Evolutionary conservation across 2,329 filamentous ascomycete genomes (phyloP), one percentile per base, ranked within the genome.

Genomic region (Falciphora oryzae): DNA sequence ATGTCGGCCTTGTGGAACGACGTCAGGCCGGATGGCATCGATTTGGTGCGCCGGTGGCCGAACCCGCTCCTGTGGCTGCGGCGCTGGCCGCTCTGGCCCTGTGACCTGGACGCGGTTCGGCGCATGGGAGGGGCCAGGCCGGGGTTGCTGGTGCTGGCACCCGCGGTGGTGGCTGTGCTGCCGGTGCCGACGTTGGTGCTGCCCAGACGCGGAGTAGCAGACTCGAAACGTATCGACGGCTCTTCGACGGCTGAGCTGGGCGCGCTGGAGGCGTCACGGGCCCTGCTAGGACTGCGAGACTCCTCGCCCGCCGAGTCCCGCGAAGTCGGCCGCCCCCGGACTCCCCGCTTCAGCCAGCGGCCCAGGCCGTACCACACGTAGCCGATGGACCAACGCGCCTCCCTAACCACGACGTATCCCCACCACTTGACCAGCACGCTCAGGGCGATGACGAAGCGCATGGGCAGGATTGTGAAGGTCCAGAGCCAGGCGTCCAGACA

Each of bases 401-500:
- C 94, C 68, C 89, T 90, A 5, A 81, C 81, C 2, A 94, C 69
- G 28, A 93, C 85, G 44, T 89, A 85, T 2, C 76, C 82, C 91
- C 92, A 96, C 83, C 93, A 98, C 66, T 85, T 84, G 13, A 87
- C 75, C 31, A 99, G 78, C 2, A 98, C 87, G 27, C 86, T 86
- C 0, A 94, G 71, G 1, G 95, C 94, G 65, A 93, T 90, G 64
- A 90, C 75, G 70, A 99, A 98, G 2, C 95, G 86, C 66, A 99
- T 83, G 0, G 95, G 95, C 0, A 99, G 80, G 59, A 99, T 97
- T 0, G 95, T 99, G 71, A 99, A 96, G 0, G 92, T 96, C 77
- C 97, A 95, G 1, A 99, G 84, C 93, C 94, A 99, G 1, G 94
- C 91, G 74, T 99, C 95, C 7, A 99, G 81, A 76, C 95, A 99